phyloP scores from a whole-genome alignment of 331 rosid genomes.

The Rosa hybrid region DNA sequence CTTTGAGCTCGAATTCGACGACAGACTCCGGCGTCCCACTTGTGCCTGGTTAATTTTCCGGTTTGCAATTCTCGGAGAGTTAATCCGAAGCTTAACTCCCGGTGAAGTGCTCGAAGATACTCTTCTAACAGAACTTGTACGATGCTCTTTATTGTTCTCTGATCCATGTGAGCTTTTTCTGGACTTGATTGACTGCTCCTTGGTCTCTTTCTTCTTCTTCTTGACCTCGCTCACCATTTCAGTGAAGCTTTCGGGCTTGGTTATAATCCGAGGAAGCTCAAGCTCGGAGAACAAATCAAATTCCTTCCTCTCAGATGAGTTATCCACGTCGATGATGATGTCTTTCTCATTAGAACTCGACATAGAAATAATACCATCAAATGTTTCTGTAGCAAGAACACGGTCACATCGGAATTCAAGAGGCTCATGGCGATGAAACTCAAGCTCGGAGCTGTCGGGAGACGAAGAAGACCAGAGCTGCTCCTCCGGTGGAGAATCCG shows the following conservation, averaged over 20 bases:
- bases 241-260: constrained; percentile 49
- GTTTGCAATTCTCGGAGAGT: constrained; percentile 62
- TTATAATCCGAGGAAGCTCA: constrained; percentile 70
- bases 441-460: constrained; percentile 43
- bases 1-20: constrained; percentile 24
- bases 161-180: constrained; percentile 25
- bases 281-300: constrained; percentile 45
- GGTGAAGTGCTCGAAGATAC: constrained; percentile 50
- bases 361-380: constrained; percentile 33
- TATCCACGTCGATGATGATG: constrained; percentile 53
- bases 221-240: constrained; percentile 30
- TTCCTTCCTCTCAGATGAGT: constrained; percentile 34
- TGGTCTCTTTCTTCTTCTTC: constrained; percentile 34
- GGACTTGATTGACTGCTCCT: constrained; percentile 12
- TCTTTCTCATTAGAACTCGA: constrained; percentile 41
- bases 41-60: constrained; percentile 30
- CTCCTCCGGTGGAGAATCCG: constrained; percentile 38
- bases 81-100: constrained; percentile 59
- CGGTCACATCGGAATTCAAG: constrained; percentile 63
- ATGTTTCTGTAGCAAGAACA: constrained; percentile 50
- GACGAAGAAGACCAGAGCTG: constrained; percentile 40
- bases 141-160: constrained; percentile 32
- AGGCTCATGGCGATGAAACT: constrained; percentile 13
- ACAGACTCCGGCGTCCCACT: constrained; percentile 43
- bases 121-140: constrained; percentile 37